Evolutionary conservation across 495 filamentous ascomycete genomes (phyloP), one percentile per base, ranked within the genome.

Genomic region (Thozetella sp.): DNA sequence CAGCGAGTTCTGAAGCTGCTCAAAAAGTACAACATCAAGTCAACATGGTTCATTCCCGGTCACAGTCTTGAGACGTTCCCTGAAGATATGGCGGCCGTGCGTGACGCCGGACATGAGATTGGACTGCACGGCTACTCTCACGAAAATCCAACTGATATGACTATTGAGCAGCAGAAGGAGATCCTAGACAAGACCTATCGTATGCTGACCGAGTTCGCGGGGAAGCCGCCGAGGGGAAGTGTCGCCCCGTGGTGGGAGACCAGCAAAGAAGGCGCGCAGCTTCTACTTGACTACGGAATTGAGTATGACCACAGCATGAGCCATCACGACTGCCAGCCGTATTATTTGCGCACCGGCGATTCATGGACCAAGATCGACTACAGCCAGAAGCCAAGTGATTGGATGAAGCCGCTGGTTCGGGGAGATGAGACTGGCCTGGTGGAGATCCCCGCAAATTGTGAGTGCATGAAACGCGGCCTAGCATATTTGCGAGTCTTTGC

Each of bases 31-130:
- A 84, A 87, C 58, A 94, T 94, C 76, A 93, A 90, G 72, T 83
- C 88, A 13, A 91, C 90, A 6, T 93, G 88, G 87, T 93, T 94
- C 71, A 92, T 94, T 59, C 90, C 90, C 0, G 90, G 90, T 0
- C 90, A 94, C 71, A 88, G 85, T 0, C 82, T 94, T 17, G 90
- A 94, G 60, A 91, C 72, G 0, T 93, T 93, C 66, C 90, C 90
- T 0, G 88, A 90, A 66, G 88, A 92, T 65, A 90, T 87, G 64
- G 83, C 85, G 25, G 81, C 84, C 76, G 80, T 94, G 25, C 80
- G 87, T n/a, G 90, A 93, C 58, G 77, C 82, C 2, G 90, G 90
- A 1, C 90, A 92, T 66, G 90, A 93, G 67, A 92, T 93, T 63
- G 90, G 90, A 6, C 83, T 90, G 0, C 88, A 90, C 58, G 88